Percentiles rank a stretch among this genome's conserved stretches.
Conservation (phyloP, 2,329 filamentous ascomycete species). For the Sclerotiophoma versabilis region DNA sequence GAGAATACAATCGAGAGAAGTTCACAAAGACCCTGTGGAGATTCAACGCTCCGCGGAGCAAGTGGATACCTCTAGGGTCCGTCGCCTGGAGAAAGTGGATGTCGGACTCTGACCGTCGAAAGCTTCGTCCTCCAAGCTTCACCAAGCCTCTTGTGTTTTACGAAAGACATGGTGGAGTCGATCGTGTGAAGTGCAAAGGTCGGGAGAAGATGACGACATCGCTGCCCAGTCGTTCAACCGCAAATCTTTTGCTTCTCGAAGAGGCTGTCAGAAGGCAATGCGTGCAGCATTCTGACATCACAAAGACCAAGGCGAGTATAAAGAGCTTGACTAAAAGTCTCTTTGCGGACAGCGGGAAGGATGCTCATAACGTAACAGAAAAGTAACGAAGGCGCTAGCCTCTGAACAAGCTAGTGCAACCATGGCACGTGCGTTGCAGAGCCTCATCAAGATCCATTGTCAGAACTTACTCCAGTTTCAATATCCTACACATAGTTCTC, state of each 20-base stretch:
- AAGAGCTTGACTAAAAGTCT: conserved; percentile 20
- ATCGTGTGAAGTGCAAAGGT: background rate
- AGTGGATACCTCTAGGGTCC: conserved; percentile 7
- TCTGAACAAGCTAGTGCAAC: background rate
- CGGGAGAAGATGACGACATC: conserved; percentile 12
- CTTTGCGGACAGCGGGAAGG: background rate
- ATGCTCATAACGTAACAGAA: conserved; percentile 29
- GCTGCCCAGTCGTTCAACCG: background rate
- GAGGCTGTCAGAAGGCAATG: background rate
- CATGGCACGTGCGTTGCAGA: background rate
- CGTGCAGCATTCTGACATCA: conserved; percentile 22
- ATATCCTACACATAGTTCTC: conserved; percentile 36
- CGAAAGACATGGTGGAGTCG: background rate
- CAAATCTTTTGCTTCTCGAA: background rate
- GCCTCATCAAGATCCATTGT: background rate
- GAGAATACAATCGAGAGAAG: background rate
- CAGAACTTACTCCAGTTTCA: background rate
- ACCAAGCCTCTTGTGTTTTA: conserved; percentile 2
- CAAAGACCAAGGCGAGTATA: background rate
- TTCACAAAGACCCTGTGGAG: conserved; percentile 1
- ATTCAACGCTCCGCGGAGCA: background rate
- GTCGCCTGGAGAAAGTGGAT: conserved; percentile 5
- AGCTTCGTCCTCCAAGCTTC: conserved; percentile 15
- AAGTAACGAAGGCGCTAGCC: conserved; percentile 6
- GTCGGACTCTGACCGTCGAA: conserved; percentile 2